Evolutionary conservation across 129 eudicot genomes (phyloP).

Genomic region (Ambrosia artemisiifolia): DNA sequence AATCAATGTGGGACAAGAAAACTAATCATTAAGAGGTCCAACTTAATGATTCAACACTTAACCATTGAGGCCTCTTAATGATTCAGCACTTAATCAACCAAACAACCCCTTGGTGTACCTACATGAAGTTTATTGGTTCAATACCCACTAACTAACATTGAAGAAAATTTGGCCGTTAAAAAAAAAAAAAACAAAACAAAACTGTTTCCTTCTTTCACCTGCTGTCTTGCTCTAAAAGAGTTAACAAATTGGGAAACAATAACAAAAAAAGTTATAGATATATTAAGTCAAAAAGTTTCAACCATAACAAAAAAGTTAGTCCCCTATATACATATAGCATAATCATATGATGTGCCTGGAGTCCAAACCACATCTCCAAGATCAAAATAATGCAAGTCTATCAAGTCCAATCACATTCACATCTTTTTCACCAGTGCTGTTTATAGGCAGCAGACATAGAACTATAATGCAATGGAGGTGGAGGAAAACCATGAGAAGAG

Average conservation of each 20-base stretch:
- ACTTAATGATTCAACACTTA: too few species aligned
- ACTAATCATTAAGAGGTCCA: too few species aligned
- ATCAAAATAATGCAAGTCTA: background rate
- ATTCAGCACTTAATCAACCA: too few species aligned
- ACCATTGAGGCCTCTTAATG: too few species aligned
- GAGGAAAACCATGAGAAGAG: background rate
- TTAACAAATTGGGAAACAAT: background rate
- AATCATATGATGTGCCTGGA: background rate
- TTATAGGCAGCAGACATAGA: slow-evolving; percentile 10
- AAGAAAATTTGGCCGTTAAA: too few species aligned
- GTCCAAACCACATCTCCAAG: slow-evolving; percentile 1
- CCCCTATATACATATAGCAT: slow-evolving; percentile 7
- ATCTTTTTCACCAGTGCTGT: slow-evolving; percentile 10
- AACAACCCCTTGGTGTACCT: too few species aligned
- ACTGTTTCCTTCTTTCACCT: too few species aligned
- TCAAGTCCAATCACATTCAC: slow-evolving; percentile 4
- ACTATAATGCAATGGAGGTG: background rate
- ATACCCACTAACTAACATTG: too few species aligned
- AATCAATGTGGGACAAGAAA: too few species aligned
- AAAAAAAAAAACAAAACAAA: too few species aligned
- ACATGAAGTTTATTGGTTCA: too few species aligned
- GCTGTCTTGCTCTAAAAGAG: background rate
- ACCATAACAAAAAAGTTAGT: background rate
- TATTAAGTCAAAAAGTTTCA: background rate
- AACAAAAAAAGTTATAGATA: background rate